Base-by-base conservation (phyloP, 2,329 filamentous ascomycete species). In the Elsinoe necatrix region DNA sequence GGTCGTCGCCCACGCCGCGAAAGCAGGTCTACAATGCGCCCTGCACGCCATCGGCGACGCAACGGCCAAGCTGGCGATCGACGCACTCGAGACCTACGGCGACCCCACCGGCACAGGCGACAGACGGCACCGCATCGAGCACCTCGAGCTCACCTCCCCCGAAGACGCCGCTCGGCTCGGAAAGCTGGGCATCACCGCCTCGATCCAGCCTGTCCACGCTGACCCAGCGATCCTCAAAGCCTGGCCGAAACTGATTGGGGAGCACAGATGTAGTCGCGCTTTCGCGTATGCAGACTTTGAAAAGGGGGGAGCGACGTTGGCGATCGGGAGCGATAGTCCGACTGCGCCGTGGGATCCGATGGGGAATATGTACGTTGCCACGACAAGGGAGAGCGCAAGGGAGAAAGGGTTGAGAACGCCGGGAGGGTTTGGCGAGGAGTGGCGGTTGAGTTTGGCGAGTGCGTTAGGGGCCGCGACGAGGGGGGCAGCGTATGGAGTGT, bases 181-280 rank as follows among this genome's bases (percentile, higher is more conserved):
- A 4, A 64, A 70, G 21, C 69, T 83, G 3, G 80, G 82, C 50
- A 83, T 86, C 68, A 95, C 89, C 57, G 91, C 95, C 59, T 87
- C 87, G 57, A 95, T 95, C 62, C 89, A 95, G 74, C 93, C 90
- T 20, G 95, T 95, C 73, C 95, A 90, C 70, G 87, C 90, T 62
- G 90, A 95, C 66, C 83, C 83, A 0, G 79, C 81, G 0, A 82
- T 84, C 56, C 69, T 85, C 2, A 72, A 76, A 25, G 81, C 80
- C 0, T 86, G 83, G 80, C 80, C 80, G 0, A 69, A 72, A 6
- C 73, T 85, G 14, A 68, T 86, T 3, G 82, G 80, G 1, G 63
- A 67, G 1, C 69, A 75, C 14, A 73, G 81, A 1, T 80, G 81
- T 68, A 72, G 72, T 52, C 73, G 81, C 12, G 81, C 81, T 0